Evolutionary conservation across 108 stramenopile genomes (phyloP).

Genomic region (Nitzschia putrida): DNA sequence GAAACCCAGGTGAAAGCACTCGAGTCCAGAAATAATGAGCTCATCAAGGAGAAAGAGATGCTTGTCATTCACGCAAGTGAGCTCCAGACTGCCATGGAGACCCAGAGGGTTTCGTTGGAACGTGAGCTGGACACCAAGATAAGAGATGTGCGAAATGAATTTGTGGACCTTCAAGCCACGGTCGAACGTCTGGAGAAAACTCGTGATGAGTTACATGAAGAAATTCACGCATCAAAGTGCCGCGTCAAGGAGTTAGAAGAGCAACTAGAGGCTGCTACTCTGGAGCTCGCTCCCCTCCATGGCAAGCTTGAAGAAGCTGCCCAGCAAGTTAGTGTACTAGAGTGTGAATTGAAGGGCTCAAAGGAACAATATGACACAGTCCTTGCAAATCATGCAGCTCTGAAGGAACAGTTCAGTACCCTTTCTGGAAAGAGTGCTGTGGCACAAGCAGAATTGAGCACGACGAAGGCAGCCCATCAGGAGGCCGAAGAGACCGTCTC

Average conservation of each 20-base stretch:
- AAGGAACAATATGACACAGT: background rate
- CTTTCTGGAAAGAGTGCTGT: background rate
- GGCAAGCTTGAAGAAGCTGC: background rate
- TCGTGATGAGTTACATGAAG: background rate
- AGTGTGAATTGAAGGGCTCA: background rate
- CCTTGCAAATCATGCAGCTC: background rate
- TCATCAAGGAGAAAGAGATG: conserved; percentile 5
- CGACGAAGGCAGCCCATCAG: no score
- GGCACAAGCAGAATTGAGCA: no score
- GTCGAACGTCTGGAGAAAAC: background rate
- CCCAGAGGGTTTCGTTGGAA: background rate
- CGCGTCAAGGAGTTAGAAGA: background rate
- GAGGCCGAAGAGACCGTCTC: no score
- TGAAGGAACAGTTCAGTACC: background rate
- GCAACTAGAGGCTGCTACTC: background rate
- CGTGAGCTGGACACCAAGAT: background rate
- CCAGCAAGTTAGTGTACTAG: background rate
- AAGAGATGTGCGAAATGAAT: background rate
- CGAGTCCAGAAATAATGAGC: background rate
- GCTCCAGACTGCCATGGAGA: background rate
- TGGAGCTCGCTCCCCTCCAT: background rate
- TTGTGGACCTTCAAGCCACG: background rate
- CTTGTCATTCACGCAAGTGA: background rate
- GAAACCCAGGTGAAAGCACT: conserved; percentile 1
- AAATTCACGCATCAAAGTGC: background rate